Conservation (phyloP, 306 rosid species). For the Clitoria ternatea region DNA sequence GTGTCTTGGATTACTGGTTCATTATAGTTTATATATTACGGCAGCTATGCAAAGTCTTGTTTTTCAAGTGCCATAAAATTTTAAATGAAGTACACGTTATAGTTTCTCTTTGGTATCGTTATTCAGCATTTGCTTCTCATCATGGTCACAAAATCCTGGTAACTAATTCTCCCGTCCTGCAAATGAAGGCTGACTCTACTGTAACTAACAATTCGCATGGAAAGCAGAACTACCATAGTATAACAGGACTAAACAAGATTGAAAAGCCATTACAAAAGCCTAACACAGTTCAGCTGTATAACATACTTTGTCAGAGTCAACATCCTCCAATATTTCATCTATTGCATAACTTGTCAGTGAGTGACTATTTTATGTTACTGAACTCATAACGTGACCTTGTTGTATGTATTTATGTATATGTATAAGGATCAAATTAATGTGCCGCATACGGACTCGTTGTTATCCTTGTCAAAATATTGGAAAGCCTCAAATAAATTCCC, state of each 20-base stretch:
- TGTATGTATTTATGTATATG: background rate
- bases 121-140: constrained; percentile 57
- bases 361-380: background rate
- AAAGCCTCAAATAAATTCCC: constrained; percentile 71
- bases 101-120: constrained; percentile 22
- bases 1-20: background rate
- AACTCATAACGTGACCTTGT: background rate
- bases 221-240: background rate
- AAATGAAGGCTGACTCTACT: background rate
- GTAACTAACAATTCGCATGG: background rate
- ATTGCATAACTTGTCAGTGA: constrained; percentile 8
- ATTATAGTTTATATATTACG: background rate
- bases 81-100: background rate
- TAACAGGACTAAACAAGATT: too few species aligned
- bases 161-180: constrained; percentile 78
- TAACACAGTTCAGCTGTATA: background rate
- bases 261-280: too few species aligned
- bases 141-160: constrained; percentile 77
- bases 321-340: constrained; percentile 71
- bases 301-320: constrained; percentile 71
- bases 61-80: background rate
- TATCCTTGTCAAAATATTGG: constrained; percentile 74
- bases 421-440: background rate
- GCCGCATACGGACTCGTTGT: constrained; percentile 52
- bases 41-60: background rate